Evolutionary conservation across 208 protist species (phyloP), one percentile per base, ranked within the genome.

Genomic region (Leptomonas seymouri): DNA sequence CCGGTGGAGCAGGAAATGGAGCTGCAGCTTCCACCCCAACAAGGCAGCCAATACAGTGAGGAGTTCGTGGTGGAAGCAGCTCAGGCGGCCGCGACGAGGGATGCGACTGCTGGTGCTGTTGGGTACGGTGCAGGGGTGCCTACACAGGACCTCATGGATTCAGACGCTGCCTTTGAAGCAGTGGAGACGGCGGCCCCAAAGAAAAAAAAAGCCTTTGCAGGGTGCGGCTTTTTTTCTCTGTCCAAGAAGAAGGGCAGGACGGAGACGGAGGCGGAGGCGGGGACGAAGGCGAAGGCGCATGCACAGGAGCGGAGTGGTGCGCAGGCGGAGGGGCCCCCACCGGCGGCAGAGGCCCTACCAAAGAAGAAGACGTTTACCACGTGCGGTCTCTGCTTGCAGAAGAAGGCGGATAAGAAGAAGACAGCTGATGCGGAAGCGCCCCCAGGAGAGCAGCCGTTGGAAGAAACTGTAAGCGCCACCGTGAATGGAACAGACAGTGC

Each of bases 181-280:
- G 27, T 0, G 20, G 42, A 30, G n/a, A 30, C 30, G 4, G 57
- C 48, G 31, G 39, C 36, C 2, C 34, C 49, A 25, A 53, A 44
- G n/a, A 49, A 65, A 36, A 53, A 65, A 18, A 65, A 65, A 30
- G 59, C 45, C 11, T 65, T 45, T 7, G 45, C 45, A 0, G 28
- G 46, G 2, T 65, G 59, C 42, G 28, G 44, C 18, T n/a, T 28
- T 5, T 65, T 55, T n/a, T 50, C 57, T 20, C 55, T n/a, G 15
- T 53, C 39, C 30, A 65, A 65, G 30, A 65, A 55, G 45, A 65
- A 65, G 30, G 9, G 31, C 16, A 3, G 44, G 45, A 34, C 48
- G 28, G 58, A 36, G 11, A 27, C 18, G 53, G 27, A 59, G 31
- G 34, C 3, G 34, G 2, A 65, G 12, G n/a, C 39, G 46, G 31